Base-by-base conservation (phyloP, 306 rosid species). In the Vicia sativa region DNA sequence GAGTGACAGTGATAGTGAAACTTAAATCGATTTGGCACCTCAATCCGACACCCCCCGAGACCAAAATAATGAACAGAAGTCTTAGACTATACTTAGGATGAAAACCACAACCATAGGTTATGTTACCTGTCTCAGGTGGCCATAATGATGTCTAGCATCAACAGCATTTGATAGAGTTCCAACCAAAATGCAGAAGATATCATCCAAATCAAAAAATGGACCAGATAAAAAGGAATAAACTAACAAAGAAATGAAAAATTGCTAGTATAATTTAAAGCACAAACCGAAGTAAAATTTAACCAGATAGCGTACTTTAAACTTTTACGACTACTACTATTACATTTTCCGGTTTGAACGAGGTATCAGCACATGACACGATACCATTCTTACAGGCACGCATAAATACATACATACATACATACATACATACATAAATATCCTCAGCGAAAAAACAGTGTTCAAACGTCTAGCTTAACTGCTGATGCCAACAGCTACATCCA, bases 81-180 rank as follows among this genome's bases (percentile, higher is more conserved):
- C n/a, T n/a, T n/a, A n/a, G n/a, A n/a, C n/a, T n/a, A n/a, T n/a
- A n/a, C n/a, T n/a, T n/a, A n/a, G n/a, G n/a, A n/a, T n/a, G n/a
- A n/a, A n/a, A n/a, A n/a, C n/a, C n/a, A n/a, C n/a, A n/a, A n/a
- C n/a, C n/a, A n/a, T n/a, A n/a, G n/a, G n/a, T n/a, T n/a, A n/a
- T n/a, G n/a, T n/a, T n/a, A n/a, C n/a, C n/a, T n/a, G n/a, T n/a
- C n/a, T n/a, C n/a, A 43, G 49, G 18, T 43, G 49, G 16, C 90
- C 87, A 81, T 85, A 85, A 31, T 80, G 74, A 65, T 87, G 73
- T 70, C 85, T 79, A 48, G 83, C 84, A 7, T 77, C 88, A 11
- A 46, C 43, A 39, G 64, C 56, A 74, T 85, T 85, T 45, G 44
- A 83, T 49, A 83, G 64, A 68, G 38, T 59, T 72, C 88, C 87